Percentiles rank a stretch among this genome's conserved stretches.
phyloP scores from a whole-genome alignment of 2,329 filamentous ascomycete species.

The Graphiopsis chlorocephala region DNA sequence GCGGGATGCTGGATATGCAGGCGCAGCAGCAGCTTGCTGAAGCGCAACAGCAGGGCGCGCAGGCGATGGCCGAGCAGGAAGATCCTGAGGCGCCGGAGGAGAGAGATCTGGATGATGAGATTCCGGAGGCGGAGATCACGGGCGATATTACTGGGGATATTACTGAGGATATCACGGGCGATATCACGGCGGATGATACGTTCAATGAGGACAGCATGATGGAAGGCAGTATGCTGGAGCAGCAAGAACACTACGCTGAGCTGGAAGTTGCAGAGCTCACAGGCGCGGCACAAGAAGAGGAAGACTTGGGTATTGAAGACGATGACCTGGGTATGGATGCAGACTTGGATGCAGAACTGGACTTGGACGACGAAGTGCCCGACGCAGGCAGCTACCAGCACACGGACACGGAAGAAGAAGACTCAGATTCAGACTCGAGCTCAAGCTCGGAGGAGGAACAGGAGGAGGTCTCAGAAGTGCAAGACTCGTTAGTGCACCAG shows the following conservation, averaged over 20 bases:
- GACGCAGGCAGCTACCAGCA: conserved; percentile 55
- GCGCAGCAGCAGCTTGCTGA: conserved; percentile 59
- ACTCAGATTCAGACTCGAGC: conserved; percentile 27
- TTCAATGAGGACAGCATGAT: conserved; percentile 51
- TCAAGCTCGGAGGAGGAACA: conserved; percentile 14
- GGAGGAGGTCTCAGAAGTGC: conserved; percentile 22
- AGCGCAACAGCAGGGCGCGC: conserved; percentile 33
- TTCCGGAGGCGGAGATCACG: conserved; percentile 70
- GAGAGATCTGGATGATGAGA: conserved; percentile 58
- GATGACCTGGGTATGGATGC: conserved; percentile 18
- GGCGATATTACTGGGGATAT: conserved; percentile 39
- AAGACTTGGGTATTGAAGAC: conserved; percentile 40
- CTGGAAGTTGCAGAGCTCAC: conserved; percentile 48
- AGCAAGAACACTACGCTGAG: conserved; percentile 42
- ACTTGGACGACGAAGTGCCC: conserved; percentile 51
- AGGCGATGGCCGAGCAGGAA: conserved; percentile 40
- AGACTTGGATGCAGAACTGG: conserved; percentile 46
- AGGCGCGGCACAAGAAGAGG: conserved; percentile 47
- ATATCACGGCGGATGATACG: conserved; percentile 37
- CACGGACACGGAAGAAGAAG: conserved; percentile 52
- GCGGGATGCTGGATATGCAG: conserved; percentile 70
- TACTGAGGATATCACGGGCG: conserved; percentile 51
- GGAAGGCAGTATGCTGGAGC: conserved; percentile 43
- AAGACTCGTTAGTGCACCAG: conserved; percentile 27
- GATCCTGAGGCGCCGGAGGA: conserved; percentile 44